Evolutionary conservation across 2,329 filamentous ascomycete species (phyloP).

Genomic region (Exophiala xenobiotica): DNA sequence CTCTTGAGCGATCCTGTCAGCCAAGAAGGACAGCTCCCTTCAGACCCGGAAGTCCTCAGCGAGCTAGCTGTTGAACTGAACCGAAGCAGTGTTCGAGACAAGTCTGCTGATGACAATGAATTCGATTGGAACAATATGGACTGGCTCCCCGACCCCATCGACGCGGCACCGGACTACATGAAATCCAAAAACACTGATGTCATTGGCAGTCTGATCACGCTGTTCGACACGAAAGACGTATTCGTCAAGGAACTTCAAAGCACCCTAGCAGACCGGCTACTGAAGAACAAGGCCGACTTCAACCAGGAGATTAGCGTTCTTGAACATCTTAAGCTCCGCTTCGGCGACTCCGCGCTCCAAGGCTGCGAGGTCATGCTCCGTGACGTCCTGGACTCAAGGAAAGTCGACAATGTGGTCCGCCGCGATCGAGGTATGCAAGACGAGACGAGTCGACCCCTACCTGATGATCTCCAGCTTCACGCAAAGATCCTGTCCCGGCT

Average conservation of each 20-base stretch:
- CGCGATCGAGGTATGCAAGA: constrained; percentile 44
- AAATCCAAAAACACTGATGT: constrained; percentile 87
- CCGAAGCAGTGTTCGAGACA: constrained; percentile 36
- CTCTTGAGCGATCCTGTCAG: constrained; percentile 57
- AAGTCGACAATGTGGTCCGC: constrained; percentile 68
- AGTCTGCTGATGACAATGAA: constrained; percentile 57
- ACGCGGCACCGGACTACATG: constrained; percentile 89
- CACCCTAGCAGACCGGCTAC: constrained; percentile 79
- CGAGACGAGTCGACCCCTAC: no score
- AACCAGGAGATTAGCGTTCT: constrained; percentile 80
- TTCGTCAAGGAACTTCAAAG: constrained; percentile 94
- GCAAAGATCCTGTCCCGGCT: constrained; percentile 86
- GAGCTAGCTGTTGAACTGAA: constrained; percentile 40
- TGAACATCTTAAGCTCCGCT: constrained; percentile 81
- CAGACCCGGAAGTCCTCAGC: constrained; percentile 40
- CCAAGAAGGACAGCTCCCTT: constrained; percentile 32
- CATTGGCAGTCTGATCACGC: constrained; percentile 82
- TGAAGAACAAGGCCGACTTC: constrained; percentile 65
- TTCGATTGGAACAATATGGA: constrained; percentile 89
- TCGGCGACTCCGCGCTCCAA: constrained; percentile 82
- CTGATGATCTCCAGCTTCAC: constrained; percentile 40
- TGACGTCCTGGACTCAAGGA: constrained; percentile 80
- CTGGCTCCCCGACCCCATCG: constrained; percentile 89
- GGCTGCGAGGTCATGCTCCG: constrained; percentile 97
- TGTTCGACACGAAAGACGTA: constrained; percentile 83